Base-by-base conservation (phyloP, 345 rosid species). In the Salix brachista region DNA sequence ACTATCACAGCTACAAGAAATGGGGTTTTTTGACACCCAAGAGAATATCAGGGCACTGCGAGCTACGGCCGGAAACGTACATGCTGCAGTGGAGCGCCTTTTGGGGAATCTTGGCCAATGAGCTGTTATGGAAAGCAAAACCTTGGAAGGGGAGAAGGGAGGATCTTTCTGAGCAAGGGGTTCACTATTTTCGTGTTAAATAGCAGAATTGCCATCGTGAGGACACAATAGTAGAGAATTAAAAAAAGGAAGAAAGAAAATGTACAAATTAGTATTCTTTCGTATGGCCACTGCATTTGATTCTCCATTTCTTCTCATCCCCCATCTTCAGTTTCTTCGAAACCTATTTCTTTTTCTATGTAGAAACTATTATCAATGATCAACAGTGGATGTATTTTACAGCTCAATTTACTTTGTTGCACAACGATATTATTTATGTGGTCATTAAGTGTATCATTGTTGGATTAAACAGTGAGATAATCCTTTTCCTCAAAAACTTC, bases 31-130 rank as follows among this genome's bases (percentile, higher is more conserved):
- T 9, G 94, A 90, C 67, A 84, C 91, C 21, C 90, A 83, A 65
- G 94, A 90, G 80, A 90, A 90, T 62, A 84, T 90, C 50, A 74
- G 84, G 70, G 94, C 94, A 69, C 76, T 90, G 69, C 80, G 82
- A n/a, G 94, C 94, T 14, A 84, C 89, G n/a, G 85, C 89, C 25
- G 92, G 94, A 62, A 89, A 89, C 65, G 92, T 90, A 77, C 91
- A 86, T 71, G 92, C 92, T 65, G 94, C 94, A 17, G 91, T 90
- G 62, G 92, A 88, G 78, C 89, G 90, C 26, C 92, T 90, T 67
- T 69, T 90, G 78, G 91, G 90, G 76, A 58, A 58, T 58, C n/a
- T 34, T 65, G 68, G 68, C 23, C 68, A 65, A 65, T 65, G 68
- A 65, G 68, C 32, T 16, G 12, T 65, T 7, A 10, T 65, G 37